Conservation (phyloP, 2,329 filamentous ascomycete genomes). For the Diplodia corticola region DNA sequence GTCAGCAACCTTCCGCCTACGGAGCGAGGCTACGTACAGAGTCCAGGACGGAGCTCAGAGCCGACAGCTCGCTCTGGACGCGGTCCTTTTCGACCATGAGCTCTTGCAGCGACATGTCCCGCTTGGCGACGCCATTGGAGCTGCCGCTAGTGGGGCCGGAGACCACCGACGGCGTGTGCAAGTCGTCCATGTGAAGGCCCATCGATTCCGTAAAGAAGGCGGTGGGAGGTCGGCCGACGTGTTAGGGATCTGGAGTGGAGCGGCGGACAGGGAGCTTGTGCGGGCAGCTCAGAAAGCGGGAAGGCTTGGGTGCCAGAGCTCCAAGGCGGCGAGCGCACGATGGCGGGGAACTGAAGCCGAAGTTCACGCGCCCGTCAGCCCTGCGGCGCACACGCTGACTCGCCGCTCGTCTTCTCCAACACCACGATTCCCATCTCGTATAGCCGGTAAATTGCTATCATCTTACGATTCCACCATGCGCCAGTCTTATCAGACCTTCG, state of each 20-base stretch:
- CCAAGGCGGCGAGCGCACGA: slow-evolving; percentile 1
- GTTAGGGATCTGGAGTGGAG: not conserved
- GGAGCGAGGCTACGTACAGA: slow-evolving; percentile 59
- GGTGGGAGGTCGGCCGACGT: not conserved
- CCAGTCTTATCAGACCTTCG: not conserved
- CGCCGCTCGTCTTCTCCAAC: slow-evolving; percentile 11
- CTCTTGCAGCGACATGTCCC: slow-evolving; percentile 70
- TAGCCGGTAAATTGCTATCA: slow-evolving; percentile 14
- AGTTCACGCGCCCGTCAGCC: slow-evolving; percentile 4
- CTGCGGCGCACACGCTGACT: not conserved
- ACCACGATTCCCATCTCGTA: slow-evolving; percentile 10
- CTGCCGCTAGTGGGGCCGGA: slow-evolving; percentile 71
- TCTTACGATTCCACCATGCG: not conserved
- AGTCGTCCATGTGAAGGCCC: slow-evolving; percentile 64
- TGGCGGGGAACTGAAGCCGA: slow-evolving; percentile 10
- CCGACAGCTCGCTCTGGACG: slow-evolving; percentile 82
- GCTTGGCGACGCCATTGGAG: slow-evolving; percentile 62
- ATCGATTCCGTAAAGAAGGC: slow-evolving; percentile 36
- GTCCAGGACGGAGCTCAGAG: slow-evolving; percentile 81
- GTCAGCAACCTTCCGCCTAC: slow-evolving; percentile 24
- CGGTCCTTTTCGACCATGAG: slow-evolving; percentile 82
- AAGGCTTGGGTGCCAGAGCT: slow-evolving; percentile 8
- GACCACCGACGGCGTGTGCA: slow-evolving; percentile 70
- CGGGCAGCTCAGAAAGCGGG: not conserved
- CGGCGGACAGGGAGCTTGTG: not conserved